phyloP scores from a whole-genome alignment of 1,284 basidiomycete species.

The Microbotryomycetes sp. region DNA sequence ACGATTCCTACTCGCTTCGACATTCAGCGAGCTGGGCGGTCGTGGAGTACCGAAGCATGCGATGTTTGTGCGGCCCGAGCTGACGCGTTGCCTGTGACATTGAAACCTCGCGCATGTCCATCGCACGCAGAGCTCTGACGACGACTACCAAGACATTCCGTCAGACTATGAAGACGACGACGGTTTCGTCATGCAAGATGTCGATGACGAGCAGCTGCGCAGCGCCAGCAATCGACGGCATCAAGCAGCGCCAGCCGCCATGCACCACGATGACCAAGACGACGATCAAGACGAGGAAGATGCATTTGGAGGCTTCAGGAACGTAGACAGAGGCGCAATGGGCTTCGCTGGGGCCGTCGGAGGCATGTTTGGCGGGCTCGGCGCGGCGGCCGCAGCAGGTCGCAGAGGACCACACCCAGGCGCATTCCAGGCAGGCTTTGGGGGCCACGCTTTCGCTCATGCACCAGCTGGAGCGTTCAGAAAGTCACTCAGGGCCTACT shows the following conservation, averaged over 20 bases:
- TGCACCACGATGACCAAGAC: slow-evolving; percentile 3
- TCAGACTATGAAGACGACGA: slow-evolving; percentile 18
- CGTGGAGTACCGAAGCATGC: too few species aligned
- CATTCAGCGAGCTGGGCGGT: too few species aligned
- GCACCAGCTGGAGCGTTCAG: slow-evolving; percentile 61
- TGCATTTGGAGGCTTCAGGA: too few species aligned
- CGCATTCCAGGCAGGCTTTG: slow-evolving; percentile 31
- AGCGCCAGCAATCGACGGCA: neutral
- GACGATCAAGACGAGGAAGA: neutral
- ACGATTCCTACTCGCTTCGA: too few species aligned
- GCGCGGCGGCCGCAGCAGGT: neutral
- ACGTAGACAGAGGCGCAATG: too few species aligned
- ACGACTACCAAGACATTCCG: slow-evolving; percentile 22
- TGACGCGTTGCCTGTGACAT: neutral
- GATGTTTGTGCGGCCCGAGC: too few species aligned
- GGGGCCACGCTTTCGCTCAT: slow-evolving; percentile 31
- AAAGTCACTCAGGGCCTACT: slow-evolving; percentile 59
- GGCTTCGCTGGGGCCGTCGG: neutral
- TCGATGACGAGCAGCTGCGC: slow-evolving; percentile 1
- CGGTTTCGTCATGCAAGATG: slow-evolving; percentile 28
- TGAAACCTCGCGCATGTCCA: neutral
- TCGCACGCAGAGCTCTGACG: neutral
- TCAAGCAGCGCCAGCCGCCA: neutral
- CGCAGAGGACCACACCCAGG: slow-evolving; percentile 14
- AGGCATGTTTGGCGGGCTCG: neutral